Base-by-base conservation (phyloP, 805 yeast genomes). In the Kluyveromyces nonfermentans region DNA sequence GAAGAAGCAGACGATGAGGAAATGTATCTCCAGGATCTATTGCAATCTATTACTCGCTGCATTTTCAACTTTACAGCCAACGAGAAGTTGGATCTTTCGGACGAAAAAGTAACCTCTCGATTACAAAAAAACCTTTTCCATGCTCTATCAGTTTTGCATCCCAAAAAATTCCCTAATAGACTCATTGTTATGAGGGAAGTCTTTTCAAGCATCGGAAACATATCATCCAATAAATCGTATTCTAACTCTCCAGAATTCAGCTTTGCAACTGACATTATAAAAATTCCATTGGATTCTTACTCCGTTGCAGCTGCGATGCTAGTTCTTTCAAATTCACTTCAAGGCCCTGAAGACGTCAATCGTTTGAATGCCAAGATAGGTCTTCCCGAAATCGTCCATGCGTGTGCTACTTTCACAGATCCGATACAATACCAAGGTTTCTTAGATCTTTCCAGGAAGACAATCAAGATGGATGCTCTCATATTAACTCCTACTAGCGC, bases 401-500 rank as follows among this genome's bases (percentile, higher is more conserved):
- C 39, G 6, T 44, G 50, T 5, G 28, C 37, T 6, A 40, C 33
- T 7, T 44, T 62, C 10, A 51, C 44, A 19, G 68, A 63, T 39
- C 65, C 66, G 5, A 46, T 60, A 45, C 59, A 60, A 41, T 59
- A 46, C 33, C 65, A 62, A 46, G 65, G 67, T 1, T 54, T 53
- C 33, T 40, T 63, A 7, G 63, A 59, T 44, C 42, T 60, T 14
- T 28, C 54, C 5, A 57, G 48, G 35, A 63, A 63, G 46, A 40
- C 56, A 12, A 15, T 63, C 9, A 59, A 52, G 33, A 33, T 57
- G 7, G 42, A 52, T 2, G 55, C 44, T 37, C 49, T 51, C 2
- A 53, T 56, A 52, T 50, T 50, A 10, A 22, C 59, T n/a, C 22
- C 47, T 1, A 34, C 47, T 1, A 49, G 52, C 1, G 46, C 46